Conservation (phyloP, 164 flowering plant species). For the Nymphaea thermarum region DNA sequence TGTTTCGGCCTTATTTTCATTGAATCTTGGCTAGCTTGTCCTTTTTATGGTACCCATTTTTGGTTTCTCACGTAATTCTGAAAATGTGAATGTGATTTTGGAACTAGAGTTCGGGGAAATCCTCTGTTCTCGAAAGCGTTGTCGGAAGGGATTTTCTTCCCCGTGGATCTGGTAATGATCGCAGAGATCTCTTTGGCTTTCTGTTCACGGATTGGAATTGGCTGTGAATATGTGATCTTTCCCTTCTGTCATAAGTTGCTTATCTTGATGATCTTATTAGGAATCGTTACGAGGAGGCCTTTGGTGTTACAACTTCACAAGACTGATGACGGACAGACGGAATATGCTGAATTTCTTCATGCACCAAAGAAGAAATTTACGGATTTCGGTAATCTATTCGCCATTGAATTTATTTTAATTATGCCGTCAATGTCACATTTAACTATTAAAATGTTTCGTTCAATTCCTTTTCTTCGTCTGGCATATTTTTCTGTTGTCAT, state of each 20-base stretch:
- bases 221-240: neutral
- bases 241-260: neutral
- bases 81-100: neutral
- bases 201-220: neutral
- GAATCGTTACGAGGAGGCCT: conserved; percentile 98
- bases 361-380: conserved; percentile 45
- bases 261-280: conserved; percentile 16
- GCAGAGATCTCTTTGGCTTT: neutral
- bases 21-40: neutral
- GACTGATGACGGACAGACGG: conserved; percentile 40
- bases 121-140: conserved; percentile 91
- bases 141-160: conserved; percentile 98
- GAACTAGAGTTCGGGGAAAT: conserved; percentile 90
- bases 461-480: neutral
- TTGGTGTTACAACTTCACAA: conserved; percentile 92
- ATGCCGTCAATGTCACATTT: neutral
- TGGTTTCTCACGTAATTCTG: conserved; percentile 3
- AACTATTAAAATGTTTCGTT: neutral
- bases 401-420: neutral
- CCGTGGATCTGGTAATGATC: conserved; percentile 86
- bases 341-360: conserved; percentile 79
- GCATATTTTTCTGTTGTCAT: neutral
- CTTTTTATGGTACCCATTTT: neutral
- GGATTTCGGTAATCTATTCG: conserved; percentile 51
- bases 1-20: neutral